Evolutionary conservation across 2,329 filamentous ascomycete genomes (phyloP).

Genomic region (Raffaelea ambrosiae): DNA sequence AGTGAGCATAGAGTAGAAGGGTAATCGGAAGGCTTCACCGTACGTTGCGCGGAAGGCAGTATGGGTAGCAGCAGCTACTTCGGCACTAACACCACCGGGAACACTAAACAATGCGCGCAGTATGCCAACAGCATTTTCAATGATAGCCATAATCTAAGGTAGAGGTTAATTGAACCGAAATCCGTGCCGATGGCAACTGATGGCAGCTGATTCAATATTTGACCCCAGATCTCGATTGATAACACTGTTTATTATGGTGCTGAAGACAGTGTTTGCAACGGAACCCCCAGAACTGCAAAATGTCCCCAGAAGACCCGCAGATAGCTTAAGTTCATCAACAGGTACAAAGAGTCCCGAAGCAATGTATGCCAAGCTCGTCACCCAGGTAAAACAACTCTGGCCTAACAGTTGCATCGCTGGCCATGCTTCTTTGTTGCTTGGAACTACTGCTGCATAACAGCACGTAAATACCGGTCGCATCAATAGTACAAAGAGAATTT

Average conservation of each 20-base stretch:
- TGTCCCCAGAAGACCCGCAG: conserved; percentile 21
- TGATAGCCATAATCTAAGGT: conserved; percentile 31
- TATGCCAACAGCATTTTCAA: conserved; percentile 39
- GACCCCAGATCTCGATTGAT: conserved; percentile 18
- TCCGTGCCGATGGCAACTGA: conserved; percentile 20
- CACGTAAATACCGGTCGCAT: conserved; percentile 21
- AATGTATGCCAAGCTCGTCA: conserved; percentile 21
- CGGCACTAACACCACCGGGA: conserved; percentile 30
- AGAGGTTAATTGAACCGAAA: conserved; percentile 23
- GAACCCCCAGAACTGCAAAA: conserved; percentile 22
- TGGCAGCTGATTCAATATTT: conserved; percentile 19
- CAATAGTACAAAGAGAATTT: conserved; percentile 21
- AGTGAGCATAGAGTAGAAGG: conserved; percentile 30
- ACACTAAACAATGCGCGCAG: conserved; percentile 49
- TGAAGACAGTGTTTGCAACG: conserved; percentile 25
- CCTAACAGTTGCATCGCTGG: conserved; percentile 22
- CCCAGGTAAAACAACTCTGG: conserved; percentile 22
- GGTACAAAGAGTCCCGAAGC: conserved; percentile 21
- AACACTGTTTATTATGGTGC: conserved; percentile 21
- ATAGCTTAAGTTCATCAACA: conserved; percentile 20
- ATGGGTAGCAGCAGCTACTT: conserved; percentile 23
- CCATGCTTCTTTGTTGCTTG: conserved; percentile 19
- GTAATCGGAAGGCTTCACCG: conserved; percentile 29
- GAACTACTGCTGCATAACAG: conserved; percentile 19
- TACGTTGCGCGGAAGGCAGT: conserved; percentile 30